Evolutionary conservation across 179 eudicot genomes (phyloP), one percentile per base, ranked within the genome.

Genomic region (Silene vulgaris): DNA sequence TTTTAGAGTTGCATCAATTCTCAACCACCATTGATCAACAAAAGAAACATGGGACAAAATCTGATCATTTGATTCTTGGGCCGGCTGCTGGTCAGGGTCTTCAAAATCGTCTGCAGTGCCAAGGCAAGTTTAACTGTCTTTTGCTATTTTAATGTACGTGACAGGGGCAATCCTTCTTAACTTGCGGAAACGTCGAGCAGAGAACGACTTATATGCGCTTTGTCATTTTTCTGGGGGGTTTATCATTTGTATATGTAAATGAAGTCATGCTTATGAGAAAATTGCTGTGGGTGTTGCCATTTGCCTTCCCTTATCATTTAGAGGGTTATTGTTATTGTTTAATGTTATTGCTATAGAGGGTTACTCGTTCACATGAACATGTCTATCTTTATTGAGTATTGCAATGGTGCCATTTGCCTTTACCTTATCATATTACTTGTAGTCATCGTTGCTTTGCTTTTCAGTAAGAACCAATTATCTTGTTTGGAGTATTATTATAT

Each of bases 31-130:
- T 80, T 69, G 76, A 84, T 72, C 66, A 32, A 43, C 82, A 77
- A 64, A 89, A 77, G 67, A 84, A 79, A 56, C 81, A 67, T 21
- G 64, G 69, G 65, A 78, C 82, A 52, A 93, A 91, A 52, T 82
- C 85, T 50, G 89, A 89, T 81, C 97, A 89, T 83, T 82, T 94
- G 66, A 87, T 94, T 56, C 85, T 88, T 72, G 98, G 97, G 16
- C 92, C 88, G 76, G 90, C 97, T 80, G 92, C 96, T 75, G 98
- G 98, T 43, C 89, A 90, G 80, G 96, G 96, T 66, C 82, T 89
- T 81, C 85, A 60, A 17, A 82, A 92, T 85, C 97, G 98, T 59
- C 85, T 94, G 81, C 98, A 94, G 64, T 94, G 97, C 81, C 86
- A 83, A 88, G 98, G 98, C 87, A 69, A 76, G 74, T 72, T 32